These are phyloP conservation scores for Colletotrichum sp. DNA, from an alignment of 2,329 filamentous ascomycete species.

Conservation along the genomic window DNA sequence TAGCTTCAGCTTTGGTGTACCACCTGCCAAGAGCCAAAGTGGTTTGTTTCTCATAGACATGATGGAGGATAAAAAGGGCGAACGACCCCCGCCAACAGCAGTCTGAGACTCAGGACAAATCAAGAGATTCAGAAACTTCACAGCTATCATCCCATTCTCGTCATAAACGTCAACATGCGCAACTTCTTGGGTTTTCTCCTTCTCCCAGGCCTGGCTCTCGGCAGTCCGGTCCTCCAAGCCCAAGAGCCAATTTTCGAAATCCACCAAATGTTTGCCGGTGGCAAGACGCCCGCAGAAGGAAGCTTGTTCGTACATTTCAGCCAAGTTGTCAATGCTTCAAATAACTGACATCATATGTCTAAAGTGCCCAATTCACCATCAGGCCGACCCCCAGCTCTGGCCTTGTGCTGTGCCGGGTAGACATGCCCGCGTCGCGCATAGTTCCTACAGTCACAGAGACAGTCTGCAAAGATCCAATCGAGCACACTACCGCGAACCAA, in stretches of 20 bases:
- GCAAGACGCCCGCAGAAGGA: neutral
- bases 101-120: neutral
- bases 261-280: conserved; percentile 3
- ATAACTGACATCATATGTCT: neutral
- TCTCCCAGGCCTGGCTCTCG: neutral
- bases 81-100: neutral
- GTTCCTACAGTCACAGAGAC: conserved; percentile 7
- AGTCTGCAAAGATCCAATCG: neutral
- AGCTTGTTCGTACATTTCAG: neutral
- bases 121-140: neutral
- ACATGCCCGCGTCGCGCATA: neutral
- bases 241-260: neutral
- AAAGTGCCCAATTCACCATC: neutral
- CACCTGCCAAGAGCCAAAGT: neutral
- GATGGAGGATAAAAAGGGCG: neutral
- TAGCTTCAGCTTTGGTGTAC: neutral
- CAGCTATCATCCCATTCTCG: neutral
- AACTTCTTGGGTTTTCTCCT: neutral
- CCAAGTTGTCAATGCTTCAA: neutral
- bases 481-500: neutral
- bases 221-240: neutral
- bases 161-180: neutral
- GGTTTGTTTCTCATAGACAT: neutral
- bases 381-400: neutral
- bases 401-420: conserved; percentile 14